phyloP scores from a whole-genome alignment of 768 basidiomycete species.

The Amanita subjunquillea region DNA sequence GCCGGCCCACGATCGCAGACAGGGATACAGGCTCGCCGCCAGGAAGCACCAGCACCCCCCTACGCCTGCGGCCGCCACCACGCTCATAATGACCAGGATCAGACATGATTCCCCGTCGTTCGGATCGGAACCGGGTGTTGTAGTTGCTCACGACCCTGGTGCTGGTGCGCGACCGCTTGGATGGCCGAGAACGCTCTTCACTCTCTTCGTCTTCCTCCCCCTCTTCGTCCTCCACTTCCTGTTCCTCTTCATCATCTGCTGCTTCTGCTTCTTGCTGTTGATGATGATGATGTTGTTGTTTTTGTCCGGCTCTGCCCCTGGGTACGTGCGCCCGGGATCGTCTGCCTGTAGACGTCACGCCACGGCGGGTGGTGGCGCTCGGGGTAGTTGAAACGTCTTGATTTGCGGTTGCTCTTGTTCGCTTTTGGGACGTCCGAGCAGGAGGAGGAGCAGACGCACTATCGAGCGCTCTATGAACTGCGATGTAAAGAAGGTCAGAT shows the following conservation, averaged over 20 bases:
- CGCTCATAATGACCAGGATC: background rate
- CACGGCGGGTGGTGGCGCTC: background rate
- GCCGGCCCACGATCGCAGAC: background rate
- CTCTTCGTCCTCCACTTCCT: background rate
- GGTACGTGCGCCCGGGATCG: background rate
- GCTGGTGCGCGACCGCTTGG: background rate
- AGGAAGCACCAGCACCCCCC: background rate
- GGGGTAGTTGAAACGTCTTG: background rate
- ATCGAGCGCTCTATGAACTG: slow-evolving; percentile 3
- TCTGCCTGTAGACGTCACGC: background rate
- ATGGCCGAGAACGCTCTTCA: background rate
- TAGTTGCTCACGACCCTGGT: background rate
- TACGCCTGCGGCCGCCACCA: background rate
- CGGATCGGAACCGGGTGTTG: slow-evolving; percentile 5
- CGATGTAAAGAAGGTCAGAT: too few relatives aligned
- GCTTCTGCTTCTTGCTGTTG: background rate
- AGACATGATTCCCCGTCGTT: background rate
- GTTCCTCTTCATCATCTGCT: background rate
- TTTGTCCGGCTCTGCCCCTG: background rate
- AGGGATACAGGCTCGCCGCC: background rate
- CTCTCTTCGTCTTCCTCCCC: background rate
- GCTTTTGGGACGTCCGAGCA: background rate
- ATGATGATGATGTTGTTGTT: background rate
- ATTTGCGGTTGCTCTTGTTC: background rate
- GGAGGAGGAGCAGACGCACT: background rate